phyloP scores from a whole-genome alignment of 805 yeast species.

The Babjeviella inositovora region DNA sequence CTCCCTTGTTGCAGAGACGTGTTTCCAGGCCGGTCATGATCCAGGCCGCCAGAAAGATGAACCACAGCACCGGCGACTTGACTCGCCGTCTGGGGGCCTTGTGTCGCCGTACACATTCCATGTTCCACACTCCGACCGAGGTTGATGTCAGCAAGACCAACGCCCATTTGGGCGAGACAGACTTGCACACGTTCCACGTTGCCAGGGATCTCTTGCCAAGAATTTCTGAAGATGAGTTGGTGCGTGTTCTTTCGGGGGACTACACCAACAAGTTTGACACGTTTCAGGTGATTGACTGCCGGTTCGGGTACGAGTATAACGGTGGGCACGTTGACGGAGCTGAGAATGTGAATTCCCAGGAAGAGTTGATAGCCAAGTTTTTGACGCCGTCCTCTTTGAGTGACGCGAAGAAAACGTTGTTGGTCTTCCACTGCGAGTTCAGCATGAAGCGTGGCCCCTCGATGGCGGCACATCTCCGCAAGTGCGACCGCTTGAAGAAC shows the following conservation, averaged over 20 bases:
- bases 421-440: slow-evolving; percentile 91
- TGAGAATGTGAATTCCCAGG: slow-evolving; percentile 56
- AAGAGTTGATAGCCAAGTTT: slow-evolving; percentile 46
- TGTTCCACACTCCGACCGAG: too few relatives aligned
- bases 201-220: slow-evolving; percentile 23
- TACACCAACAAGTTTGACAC: slow-evolving; percentile 34
- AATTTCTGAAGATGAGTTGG: slow-evolving; percentile 23
- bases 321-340: slow-evolving; percentile 92
- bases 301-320: slow-evolving; percentile 80
- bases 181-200: too few relatives aligned
- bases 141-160: too few relatives aligned
- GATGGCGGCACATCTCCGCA: slow-evolving; percentile 76
- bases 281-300: slow-evolving; percentile 61
- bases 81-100: too few relatives aligned
- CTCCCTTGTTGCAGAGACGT: too few relatives aligned
- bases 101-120: too few relatives aligned
- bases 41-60: too few relatives aligned
- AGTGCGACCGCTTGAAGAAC: slow-evolving; percentile 65
- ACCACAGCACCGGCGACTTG: too few relatives aligned
- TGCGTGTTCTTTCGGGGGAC: slow-evolving; percentile 16
- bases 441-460: slow-evolving; percentile 88
- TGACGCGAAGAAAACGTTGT: slow-evolving; percentile 20
- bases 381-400: slow-evolving; percentile 8
- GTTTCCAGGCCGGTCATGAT: too few relatives aligned
- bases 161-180: too few relatives aligned